phyloP scores from a whole-genome alignment of 2,329 filamentous ascomycete genomes.

The Cladosporium sp. region DNA sequence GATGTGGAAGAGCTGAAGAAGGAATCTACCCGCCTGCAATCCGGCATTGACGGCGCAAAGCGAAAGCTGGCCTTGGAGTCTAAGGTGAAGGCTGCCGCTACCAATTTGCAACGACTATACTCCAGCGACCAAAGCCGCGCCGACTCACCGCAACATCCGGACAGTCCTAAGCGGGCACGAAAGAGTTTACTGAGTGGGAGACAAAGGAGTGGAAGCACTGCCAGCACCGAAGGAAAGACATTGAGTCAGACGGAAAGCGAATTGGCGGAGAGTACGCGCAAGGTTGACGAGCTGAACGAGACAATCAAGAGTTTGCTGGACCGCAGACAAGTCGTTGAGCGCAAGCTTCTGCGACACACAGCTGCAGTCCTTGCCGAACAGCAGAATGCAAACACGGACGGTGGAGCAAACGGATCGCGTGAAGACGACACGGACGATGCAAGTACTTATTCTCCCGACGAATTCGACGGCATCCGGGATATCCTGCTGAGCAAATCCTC shows the following conservation, averaged over 20 bases:
- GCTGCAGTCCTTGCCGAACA: slow-evolving; percentile 89
- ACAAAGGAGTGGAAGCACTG: slow-evolving; percentile 33
- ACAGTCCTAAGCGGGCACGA: slow-evolving; percentile 46
- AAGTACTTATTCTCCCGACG: slow-evolving; percentile 35
- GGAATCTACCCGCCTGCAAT: slow-evolving; percentile 66
- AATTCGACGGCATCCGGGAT: slow-evolving; percentile 50
- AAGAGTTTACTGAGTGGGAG: slow-evolving; percentile 40
- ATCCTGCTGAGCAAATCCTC: slow-evolving; percentile 26
- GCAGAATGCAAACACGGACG: slow-evolving; percentile 52
- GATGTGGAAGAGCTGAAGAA: slow-evolving; percentile 92
- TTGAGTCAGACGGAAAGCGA: slow-evolving; percentile 65
- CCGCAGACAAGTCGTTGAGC: slow-evolving; percentile 68
- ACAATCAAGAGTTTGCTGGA: slow-evolving; percentile 80
- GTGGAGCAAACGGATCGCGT: slow-evolving; percentile 14
- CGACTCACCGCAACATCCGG: slow-evolving; percentile 42
- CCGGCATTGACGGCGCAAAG: slow-evolving; percentile 76
- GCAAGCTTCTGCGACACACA: slow-evolving; percentile 79
- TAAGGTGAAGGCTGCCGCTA: slow-evolving; percentile 90
- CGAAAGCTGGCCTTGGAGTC: slow-evolving; percentile 83
- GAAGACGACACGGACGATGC: slow-evolving; percentile 19
- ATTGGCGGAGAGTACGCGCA: slow-evolving; percentile 67
- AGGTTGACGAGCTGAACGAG: slow-evolving; percentile 78
- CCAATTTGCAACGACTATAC: slow-evolving; percentile 79
- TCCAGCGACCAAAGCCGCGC: slow-evolving; percentile 52
- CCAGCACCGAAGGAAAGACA: slow-evolving; percentile 40